A percentile compares a stretch with the other conserved stretches of the same genome.
These are phyloP conservation scores for Pleurotus tuoliensis DNA, from an alignment of 768 basidiomycete species.

Conservation along the genomic window DNA sequence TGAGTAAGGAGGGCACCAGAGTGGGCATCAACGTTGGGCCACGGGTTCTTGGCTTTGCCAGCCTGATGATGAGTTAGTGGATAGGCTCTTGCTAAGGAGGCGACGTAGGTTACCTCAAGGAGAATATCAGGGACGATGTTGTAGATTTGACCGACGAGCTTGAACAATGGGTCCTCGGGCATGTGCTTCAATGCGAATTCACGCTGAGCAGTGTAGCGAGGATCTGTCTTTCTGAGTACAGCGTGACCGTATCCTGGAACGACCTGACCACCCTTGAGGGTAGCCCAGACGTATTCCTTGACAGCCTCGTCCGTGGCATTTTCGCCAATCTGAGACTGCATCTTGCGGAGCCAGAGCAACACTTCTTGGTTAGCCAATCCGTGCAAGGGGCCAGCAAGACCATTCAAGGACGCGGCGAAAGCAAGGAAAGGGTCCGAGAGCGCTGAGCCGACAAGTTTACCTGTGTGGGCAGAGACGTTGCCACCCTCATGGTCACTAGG, in stretches of 20 bases:
- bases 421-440: conserved; percentile 97
- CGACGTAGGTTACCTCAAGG: conserved; percentile 51
- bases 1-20: conserved; percentile 86
- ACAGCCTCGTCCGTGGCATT: conserved; percentile 83
- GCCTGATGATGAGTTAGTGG: conserved; percentile 40
- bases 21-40: conserved; percentile 98
- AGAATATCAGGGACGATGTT: conserved; percentile 87
- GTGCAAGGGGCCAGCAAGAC: conserved; percentile 95
- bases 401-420: conserved; percentile 89
- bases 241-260: conserved; percentile 92
- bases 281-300: conserved; percentile 92
- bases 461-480: conserved; percentile 94
- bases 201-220: conserved; percentile 86
- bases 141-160: conserved; percentile 88
- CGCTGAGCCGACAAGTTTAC: conserved; percentile 90
- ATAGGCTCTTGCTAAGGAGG: neutral
- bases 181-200: conserved; percentile 86
- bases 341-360: conserved; percentile 88
- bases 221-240: conserved; percentile 87
- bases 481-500: conserved; percentile 94
- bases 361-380: conserved; percentile 98
- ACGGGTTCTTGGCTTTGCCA: conserved; percentile 90
- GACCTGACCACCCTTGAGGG: conserved; percentile 89
- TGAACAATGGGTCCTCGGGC: conserved; percentile 87
- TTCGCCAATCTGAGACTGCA: conserved; percentile 87